Evolutionary conservation across 208 protist genomes (phyloP), one percentile per base, ranked within the genome.

Genomic region (Leishmania lainsoni): DNA sequence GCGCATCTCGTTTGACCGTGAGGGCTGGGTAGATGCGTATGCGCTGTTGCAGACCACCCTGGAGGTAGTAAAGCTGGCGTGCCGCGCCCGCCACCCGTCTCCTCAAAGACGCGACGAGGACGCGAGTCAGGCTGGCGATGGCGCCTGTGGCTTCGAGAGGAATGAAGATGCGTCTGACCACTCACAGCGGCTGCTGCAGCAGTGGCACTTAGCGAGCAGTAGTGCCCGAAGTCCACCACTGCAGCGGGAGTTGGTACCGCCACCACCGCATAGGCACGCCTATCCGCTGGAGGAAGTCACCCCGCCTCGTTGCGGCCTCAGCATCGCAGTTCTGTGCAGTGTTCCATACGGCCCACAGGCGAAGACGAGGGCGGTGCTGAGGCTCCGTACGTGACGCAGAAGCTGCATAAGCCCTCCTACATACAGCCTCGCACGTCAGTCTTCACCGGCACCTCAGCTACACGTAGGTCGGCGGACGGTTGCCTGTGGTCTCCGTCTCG

Each of bases 1-100:
- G 42, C 81, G 66, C n/a, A 56, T 92, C 14, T 79, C 86, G 1
- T 92, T 92, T 73, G 89, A 92, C 58, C 89, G 87, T 35, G 75
- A 74, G 8, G 86, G 89, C 17, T 80, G 75, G 49, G 89, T 92
- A 6, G 89, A 92, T 69, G 79, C 86, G 16, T 83, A 90, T 56
- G 89, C 87, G 52, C 56, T 90, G 0, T 26, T 89, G 20, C 74
- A 83, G 78, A 76, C 81, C 1, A 83, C 78, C 29, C 42, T 88
- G 54, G 85, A 88, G 71, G 85, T 80, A 1, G 74, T 88, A 48
- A 78, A 79, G 76, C 66, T 83, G n/a, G 29, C 83, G 6, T 85
- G 81, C 42, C 22, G 52, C 6, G 5, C 20, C 10, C 16, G 20
- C 32, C 54, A 59, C n/a, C 20, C 73, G 22, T 29, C 35, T 0